Evolutionary conservation across 768 basidiomycete genomes (phyloP).

Genomic region (Pholiota conissans): DNA sequence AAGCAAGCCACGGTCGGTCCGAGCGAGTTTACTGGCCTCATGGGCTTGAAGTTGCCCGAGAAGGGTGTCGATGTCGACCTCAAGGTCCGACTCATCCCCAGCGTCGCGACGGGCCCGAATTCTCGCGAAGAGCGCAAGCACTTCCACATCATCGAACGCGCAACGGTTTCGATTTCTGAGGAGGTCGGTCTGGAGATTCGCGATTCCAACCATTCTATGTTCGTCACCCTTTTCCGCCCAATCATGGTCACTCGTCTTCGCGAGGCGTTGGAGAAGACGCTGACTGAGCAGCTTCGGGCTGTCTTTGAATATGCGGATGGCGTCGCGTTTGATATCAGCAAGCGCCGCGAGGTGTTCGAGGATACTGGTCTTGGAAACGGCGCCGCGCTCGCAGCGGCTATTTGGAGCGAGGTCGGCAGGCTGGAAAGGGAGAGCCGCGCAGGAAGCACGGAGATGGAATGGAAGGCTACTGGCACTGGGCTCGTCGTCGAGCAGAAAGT

Average conservation of each 20-base stretch:
- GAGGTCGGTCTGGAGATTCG: slow-evolving; percentile 55
- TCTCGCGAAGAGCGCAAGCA: slow-evolving; percentile 44
- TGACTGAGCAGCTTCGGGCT: slow-evolving; percentile 54
- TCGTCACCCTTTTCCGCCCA: slow-evolving; percentile 64
- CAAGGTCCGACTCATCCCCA: slow-evolving; percentile 63
- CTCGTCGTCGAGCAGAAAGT: slow-evolving; percentile 53
- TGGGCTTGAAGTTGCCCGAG: slow-evolving; percentile 60
- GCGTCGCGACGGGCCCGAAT: slow-evolving; percentile 36
- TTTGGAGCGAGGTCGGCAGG: slow-evolving; percentile 71
- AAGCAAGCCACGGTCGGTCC: slow-evolving; percentile 53
- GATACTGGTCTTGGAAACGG: slow-evolving; percentile 59
- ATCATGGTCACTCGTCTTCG: slow-evolving; percentile 56
- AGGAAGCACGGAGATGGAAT: slow-evolving; percentile 37
- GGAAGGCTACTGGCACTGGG: slow-evolving; percentile 63
- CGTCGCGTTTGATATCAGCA: slow-evolving; percentile 57
- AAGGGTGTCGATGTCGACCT: slow-evolving; percentile 71
- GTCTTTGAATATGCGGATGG: slow-evolving; percentile 54
- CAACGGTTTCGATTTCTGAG: slow-evolving; percentile 54
- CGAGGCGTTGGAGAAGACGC: slow-evolving; percentile 57
- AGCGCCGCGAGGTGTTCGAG: slow-evolving; percentile 60
- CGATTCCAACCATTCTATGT: slow-evolving; percentile 62
- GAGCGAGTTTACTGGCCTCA: slow-evolving; percentile 58
- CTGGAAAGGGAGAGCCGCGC: slow-evolving; percentile 39
- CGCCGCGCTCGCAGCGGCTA: slow-evolving; percentile 51
- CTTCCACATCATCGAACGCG: slow-evolving; percentile 60